phyloP scores from a whole-genome alignment of 2,329 filamentous ascomycete species.

The Talaromyces sp. region DNA sequence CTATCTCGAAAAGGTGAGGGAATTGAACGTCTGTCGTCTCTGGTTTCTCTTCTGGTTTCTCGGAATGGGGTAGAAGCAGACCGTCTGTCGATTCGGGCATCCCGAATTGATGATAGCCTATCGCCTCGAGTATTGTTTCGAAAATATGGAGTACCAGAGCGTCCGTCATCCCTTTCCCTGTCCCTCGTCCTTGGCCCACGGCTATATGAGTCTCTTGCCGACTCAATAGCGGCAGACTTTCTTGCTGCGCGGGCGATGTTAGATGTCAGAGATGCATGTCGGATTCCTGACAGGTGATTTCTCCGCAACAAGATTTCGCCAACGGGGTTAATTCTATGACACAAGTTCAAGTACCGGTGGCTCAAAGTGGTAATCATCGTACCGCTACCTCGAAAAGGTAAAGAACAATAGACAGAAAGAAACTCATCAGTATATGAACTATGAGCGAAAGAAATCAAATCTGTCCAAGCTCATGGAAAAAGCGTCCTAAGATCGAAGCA shows the following conservation, averaged over 20 bases:
- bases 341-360: slow-evolving; percentile 1
- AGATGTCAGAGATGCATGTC: slow-evolving; percentile 59
- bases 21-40: not conserved
- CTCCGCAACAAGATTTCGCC: slow-evolving; percentile 3
- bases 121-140: not conserved
- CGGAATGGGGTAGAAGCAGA: not conserved
- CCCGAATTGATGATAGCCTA: not conserved
- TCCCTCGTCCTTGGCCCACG: not conserved
- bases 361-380: slow-evolving; percentile 5
- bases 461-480: not conserved
- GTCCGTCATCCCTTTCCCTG: not conserved
- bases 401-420: not conserved
- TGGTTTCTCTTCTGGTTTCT: not conserved
- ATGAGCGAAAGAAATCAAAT: not conserved
- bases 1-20: not conserved
- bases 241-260: slow-evolving; percentile 67
- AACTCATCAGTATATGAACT: not conserved
- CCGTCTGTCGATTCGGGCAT: not conserved
- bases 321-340: slow-evolving; percentile 1
- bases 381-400: not conserved
- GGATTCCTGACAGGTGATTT: slow-evolving; percentile 25
- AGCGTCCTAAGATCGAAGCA: not conserved
- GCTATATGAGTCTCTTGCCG: not conserved
- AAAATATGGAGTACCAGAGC: not conserved
- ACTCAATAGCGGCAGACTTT: slow-evolving; percentile 32